Conservation (phyloP, 2,329 filamentous ascomycete genomes). For the Exophiala oligosperma region DNA sequence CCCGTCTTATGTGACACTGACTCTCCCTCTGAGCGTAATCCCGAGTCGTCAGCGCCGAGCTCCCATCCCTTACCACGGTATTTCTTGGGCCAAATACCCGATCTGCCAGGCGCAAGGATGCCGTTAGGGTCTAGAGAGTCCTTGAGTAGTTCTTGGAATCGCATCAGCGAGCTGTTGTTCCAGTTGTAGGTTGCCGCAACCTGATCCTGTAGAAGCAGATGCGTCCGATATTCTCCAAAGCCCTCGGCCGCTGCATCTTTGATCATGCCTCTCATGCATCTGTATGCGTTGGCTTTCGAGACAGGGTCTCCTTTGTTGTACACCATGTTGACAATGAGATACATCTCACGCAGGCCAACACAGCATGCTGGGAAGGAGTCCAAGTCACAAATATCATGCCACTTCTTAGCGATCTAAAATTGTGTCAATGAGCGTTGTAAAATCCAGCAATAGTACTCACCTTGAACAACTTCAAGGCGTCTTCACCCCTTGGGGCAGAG, state of each 20-base stretch:
- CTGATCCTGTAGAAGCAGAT: slow-evolving; percentile 46
- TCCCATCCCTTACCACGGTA: slow-evolving; percentile 5
- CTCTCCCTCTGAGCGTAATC: too few relatives aligned
- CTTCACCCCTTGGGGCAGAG: background rate
- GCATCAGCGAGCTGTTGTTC: slow-evolving; percentile 42
- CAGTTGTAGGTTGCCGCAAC: slow-evolving; percentile 46
- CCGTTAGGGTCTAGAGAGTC: slow-evolving; percentile 50
- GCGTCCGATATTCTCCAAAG: slow-evolving; percentile 49
- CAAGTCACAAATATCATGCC: background rate
- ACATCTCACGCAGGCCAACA: background rate
- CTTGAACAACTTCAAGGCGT: background rate
- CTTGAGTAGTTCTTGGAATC: slow-evolving; percentile 47
- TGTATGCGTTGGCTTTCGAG: slow-evolving; percentile 4
- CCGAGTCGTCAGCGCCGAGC: background rate
- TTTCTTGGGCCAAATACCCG: slow-evolving; percentile 42
- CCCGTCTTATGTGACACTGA: too few relatives aligned
- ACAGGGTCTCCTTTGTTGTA: slow-evolving; percentile 2
- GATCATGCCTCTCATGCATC: slow-evolving; percentile 32
- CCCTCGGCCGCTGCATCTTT: slow-evolving; percentile 40
- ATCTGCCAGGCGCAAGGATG: slow-evolving; percentile 48
- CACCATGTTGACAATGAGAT: background rate
- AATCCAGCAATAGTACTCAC: background rate
- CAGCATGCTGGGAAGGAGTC: background rate
- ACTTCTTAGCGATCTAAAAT: background rate
- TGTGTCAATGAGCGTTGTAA: too few relatives aligned